Conservation (phyloP, 2,329 filamentous ascomycete genomes). For the Epichloe aotearoae region DNA sequence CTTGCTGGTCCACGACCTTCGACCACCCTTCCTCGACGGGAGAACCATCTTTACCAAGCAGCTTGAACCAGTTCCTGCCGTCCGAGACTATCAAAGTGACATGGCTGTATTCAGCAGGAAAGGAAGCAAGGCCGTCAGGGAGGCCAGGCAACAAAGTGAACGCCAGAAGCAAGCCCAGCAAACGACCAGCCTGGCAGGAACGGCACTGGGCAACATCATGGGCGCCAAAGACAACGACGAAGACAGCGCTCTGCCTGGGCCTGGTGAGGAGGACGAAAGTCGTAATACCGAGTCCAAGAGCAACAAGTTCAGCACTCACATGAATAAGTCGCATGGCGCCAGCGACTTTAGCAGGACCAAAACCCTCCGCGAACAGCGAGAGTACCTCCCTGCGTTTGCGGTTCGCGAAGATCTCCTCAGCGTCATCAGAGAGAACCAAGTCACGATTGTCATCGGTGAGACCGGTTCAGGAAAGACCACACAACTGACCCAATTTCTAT, state of each 20-base stretch:
- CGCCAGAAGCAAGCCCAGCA: constrained; percentile 89
- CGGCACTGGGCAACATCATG: constrained; percentile 86
- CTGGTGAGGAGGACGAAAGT: constrained; percentile 53
- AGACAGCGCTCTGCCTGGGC: constrained; percentile 71
- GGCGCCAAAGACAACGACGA: constrained; percentile 87
- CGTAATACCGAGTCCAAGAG: constrained; percentile 30
- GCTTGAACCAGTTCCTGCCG: constrained; percentile 83
- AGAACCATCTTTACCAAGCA: constrained; percentile 96
- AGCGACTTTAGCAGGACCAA: constrained; percentile 92
- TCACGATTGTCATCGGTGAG: constrained; percentile 91
- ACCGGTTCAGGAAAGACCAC: constrained; percentile 97
- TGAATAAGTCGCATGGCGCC: constrained; percentile 75
- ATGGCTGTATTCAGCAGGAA: constrained; percentile 98
- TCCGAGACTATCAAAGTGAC: constrained; percentile 88
- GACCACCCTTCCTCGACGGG: constrained; percentile 88
- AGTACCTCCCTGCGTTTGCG: constrained; percentile 84
- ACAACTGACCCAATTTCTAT: constrained; percentile 87
- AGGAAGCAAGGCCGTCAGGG: constrained; percentile 84
- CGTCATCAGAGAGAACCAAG: constrained; percentile 92
- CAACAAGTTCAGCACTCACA: constrained; percentile 76
- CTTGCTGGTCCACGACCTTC: constrained; percentile 82
- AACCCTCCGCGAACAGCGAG: constrained; percentile 75
- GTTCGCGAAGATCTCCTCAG: constrained; percentile 85
- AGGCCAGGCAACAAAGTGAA: constrained; percentile 83
- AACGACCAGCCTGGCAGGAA: constrained; percentile 85